Evolutionary conservation across 148 eudicot species (phyloP), one percentile per base, ranked within the genome.

Genomic region (Fallopia convolvulus): DNA sequence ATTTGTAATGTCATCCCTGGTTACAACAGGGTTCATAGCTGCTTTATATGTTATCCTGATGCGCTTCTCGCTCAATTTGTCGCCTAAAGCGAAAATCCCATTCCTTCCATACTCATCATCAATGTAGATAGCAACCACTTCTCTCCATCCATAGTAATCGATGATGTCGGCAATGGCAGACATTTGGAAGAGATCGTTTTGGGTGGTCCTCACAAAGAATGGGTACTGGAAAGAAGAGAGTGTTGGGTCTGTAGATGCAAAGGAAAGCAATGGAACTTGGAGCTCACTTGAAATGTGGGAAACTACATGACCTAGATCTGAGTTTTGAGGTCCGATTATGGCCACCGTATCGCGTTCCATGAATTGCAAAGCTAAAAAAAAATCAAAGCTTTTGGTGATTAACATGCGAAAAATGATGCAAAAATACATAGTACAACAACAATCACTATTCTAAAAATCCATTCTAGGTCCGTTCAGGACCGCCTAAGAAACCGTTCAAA

Each of bases 71-170:
- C 80, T 79, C 32, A 86, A 78, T 85, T 82, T 78, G 76, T 88
- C 88, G 5, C 74, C 79, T 76, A 89, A 77, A 58, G 84, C 83
- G 56, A 80, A 80, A 9, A 89, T 79, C 30, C 89, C 93, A 73
- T 89, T 87, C 73, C 93, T 83, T n/a, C 93, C 90, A 79, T 78
- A 82, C 74, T 89, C 89, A 72, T 89, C 90, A 71, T 89, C 93
- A 5, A 75, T 52, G n/a, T 79, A 89, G 11, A 89, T 82, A 6
- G 88, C 89, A 41, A 83, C 84, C 12, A 89, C 90, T 46, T 86
- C 79, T 76, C 85, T 81, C 89, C 89, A 89, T 56, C 79, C 89
- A 79, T 78, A 89, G 77, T 86, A 75, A 23, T 78, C 66, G 8
- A 89, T 81, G 0, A 87, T 75, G 23, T 89, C 89, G 0, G 90